Conservation (phyloP, 257 asterid species). For the Przewalskia tangutica region DNA sequence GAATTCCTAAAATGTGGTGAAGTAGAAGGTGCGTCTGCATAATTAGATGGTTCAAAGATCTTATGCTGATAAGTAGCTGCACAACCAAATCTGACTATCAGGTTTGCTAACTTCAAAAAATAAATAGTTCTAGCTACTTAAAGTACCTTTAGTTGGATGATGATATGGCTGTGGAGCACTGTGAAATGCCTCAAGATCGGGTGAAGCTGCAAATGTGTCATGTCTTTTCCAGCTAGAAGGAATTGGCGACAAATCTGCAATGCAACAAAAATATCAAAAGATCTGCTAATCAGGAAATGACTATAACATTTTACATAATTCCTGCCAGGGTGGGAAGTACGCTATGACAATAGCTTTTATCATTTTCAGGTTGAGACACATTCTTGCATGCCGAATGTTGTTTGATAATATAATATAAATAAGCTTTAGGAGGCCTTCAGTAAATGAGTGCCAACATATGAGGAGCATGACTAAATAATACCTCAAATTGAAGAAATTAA, state of each 20-base stretch:
- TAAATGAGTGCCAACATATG: not conserved
- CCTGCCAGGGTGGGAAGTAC: not conserved
- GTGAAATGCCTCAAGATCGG: conserved; percentile 19
- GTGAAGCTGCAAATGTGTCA: conserved; percentile 13
- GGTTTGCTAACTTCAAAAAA: not conserved
- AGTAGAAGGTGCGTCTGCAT: conserved; percentile 20
- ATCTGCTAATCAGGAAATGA: not conserved
- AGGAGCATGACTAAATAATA: not conserved
- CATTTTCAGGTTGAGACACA: not conserved
- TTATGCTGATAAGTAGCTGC: conserved; percentile 28
- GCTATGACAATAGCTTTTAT: not conserved
- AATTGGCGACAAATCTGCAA: conserved; percentile 6
- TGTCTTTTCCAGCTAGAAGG: conserved; percentile 10
- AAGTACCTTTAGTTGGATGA: conserved; percentile 27
- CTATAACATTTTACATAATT: not conserved
- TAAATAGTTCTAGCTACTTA: not conserved
- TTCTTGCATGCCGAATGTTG: not conserved
- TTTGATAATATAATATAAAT: not conserved
- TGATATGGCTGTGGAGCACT: conserved; percentile 16
- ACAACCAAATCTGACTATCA: conserved; percentile 2
- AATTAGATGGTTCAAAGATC: conserved; percentile 8
- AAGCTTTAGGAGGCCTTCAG: not conserved
- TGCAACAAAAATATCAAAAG: not conserved
- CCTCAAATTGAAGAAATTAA: not conserved
- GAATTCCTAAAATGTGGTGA: conserved; percentile 20